Evolutionary conservation across 2,329 filamentous ascomycete species (phyloP).

Genomic region (Leptographium lundbergii): DNA sequence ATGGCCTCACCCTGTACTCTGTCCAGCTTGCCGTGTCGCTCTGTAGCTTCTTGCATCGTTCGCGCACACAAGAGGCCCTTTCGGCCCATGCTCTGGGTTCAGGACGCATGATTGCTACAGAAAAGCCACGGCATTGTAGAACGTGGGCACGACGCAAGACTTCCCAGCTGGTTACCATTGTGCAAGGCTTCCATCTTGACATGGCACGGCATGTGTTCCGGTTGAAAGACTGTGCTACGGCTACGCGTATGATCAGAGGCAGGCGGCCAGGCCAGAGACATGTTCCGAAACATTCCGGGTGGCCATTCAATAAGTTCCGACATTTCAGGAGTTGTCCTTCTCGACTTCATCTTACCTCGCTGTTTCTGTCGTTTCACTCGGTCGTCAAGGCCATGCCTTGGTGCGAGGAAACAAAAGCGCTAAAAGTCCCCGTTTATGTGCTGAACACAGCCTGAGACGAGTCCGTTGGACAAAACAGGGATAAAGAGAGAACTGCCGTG

Average conservation of each 20-base stretch:
- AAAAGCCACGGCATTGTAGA: background rate
- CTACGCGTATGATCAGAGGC: background rate
- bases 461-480: background rate
- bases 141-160: background rate
- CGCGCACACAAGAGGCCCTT: background rate
- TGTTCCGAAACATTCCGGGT: background rate
- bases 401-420: background rate
- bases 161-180: background rate
- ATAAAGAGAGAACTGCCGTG: background rate
- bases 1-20: background rate
- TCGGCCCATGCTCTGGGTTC: background rate
- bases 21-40: background rate
- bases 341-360: background rate
- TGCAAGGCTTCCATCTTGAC: background rate
- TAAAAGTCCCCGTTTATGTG: background rate
- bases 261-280: background rate
- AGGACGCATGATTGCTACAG: background rate
- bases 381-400: background rate
- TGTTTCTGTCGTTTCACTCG: background rate
- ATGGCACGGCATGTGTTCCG: background rate
- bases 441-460: background rate
- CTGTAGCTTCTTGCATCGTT: background rate
- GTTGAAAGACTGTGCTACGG: background rate
- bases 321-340: background rate
- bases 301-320: background rate